A percentile compares a stretch with the other conserved stretches of the same genome.
phyloP scores from a whole-genome alignment of 2,329 filamentous ascomycete species.

The Myriangium duriaei region DNA sequence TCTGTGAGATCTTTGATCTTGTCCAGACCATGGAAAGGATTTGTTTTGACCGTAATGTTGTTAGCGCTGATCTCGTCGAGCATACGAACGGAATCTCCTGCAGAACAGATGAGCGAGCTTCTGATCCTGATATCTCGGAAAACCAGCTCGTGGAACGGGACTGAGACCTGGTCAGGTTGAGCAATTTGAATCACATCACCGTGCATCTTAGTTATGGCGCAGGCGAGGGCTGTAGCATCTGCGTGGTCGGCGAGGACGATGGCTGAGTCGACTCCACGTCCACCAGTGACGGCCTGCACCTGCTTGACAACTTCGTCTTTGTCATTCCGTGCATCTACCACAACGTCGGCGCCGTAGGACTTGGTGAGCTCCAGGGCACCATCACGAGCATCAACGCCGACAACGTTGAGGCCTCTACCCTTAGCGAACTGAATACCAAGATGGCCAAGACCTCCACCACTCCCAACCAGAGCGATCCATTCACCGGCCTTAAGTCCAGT shows the following conservation, averaged over 20 bases:
- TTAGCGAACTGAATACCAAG: conserved; percentile 41
- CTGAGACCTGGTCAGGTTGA: conserved; percentile 31
- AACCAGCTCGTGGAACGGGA: conserved; percentile 37
- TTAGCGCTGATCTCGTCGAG: conserved; percentile 23
- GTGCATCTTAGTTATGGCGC: conserved; percentile 47
- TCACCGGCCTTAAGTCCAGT: conserved; percentile 28
- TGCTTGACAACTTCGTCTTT: conserved; percentile 36
- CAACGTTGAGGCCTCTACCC: conserved; percentile 37
- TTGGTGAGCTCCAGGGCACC: conserved; percentile 38
- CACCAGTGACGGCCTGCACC: conserved; percentile 37
- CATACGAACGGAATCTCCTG: conserved; percentile 23
- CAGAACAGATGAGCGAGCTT: conserved; percentile 27
- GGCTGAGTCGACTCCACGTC: conserved; percentile 39
- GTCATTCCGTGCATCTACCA: conserved; percentile 40
- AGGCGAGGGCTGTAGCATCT: conserved; percentile 37
- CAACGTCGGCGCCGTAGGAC: conserved; percentile 37
- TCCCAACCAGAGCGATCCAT: conserved; percentile 28
- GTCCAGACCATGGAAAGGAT: conserved; percentile 40
- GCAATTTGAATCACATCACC: conserved; percentile 47
- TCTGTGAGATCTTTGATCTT: conserved; percentile 40
- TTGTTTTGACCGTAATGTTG: conserved; percentile 38
- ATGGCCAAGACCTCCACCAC: conserved; percentile 40
- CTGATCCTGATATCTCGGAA: conserved; percentile 42
- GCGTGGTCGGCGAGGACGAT: conserved; percentile 43
- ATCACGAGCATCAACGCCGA: conserved; percentile 44